Base-by-base conservation (phyloP, 2,329 filamentous ascomycete genomes). In the Lasiodiplodia citricola region DNA sequence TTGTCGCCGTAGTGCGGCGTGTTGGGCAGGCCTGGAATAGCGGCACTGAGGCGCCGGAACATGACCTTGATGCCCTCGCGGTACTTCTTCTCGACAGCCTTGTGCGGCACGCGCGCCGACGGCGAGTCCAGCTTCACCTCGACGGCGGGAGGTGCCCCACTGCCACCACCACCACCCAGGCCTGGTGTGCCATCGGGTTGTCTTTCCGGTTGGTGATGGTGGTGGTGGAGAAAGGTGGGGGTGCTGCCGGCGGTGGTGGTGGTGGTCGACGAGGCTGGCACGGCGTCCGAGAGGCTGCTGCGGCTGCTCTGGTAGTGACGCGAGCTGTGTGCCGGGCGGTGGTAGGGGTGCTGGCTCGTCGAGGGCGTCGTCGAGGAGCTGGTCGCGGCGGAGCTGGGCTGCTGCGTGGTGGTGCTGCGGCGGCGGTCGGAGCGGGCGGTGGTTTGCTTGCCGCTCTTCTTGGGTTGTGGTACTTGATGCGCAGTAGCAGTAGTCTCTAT, bases 71-170 rank as follows among this genome's bases (percentile, higher is more conserved):
- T 63, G 18, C 58, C 58, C 14, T 63, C 58, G 58, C 58, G 58
- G 58, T 63, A 63, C 58, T 63, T 63, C 41, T 63, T 63, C 58
- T 63, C 58, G 41, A 63, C 58, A 7, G 58, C 58, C 18, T 50
- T 50, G 44, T 63, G 58, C 41, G 58, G 58, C 6, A 63, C 41
- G 23, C 58, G 58, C 18, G 41, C 41, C 4, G 57, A 14, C 2
- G 57, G 21, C 4, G 37, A 44, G 57, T 11, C 23, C 14, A 44
- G 14, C 4, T 16, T 31, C 7, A 60, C 2, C 1, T 60, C 57
- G 57, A 60, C 31, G 23, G 31, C 41, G 1, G 41, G 7, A 3
- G 41, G 5, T 4, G 7, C 44, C 18, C 18, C 44, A 10, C 18
- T 0, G 18, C 44, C 7, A 8, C 44, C 18, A n/a, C 1, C 10